Percentiles rank a stretch among this genome's conserved stretches.
Conservation (phyloP, 2,329 filamentous ascomycete species). For the Juglanconis oblonga region DNA sequence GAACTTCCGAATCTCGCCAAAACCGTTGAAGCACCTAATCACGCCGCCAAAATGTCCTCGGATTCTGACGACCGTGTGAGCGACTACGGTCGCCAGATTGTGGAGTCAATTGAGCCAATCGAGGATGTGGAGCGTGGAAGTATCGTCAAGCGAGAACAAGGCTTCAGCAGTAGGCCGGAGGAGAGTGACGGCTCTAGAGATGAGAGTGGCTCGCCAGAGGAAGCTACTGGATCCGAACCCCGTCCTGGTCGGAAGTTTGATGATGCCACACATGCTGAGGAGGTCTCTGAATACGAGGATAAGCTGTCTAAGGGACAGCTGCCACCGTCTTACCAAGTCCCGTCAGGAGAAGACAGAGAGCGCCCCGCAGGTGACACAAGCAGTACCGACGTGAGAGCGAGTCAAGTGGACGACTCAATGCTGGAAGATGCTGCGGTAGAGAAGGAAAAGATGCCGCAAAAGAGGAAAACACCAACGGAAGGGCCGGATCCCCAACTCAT, state of each 20-base stretch:
- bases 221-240: background rate
- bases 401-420: background rate
- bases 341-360: background rate
- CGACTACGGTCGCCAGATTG: slow-evolving; percentile 3
- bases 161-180: background rate
- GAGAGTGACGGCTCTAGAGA: background rate
- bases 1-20: background rate
- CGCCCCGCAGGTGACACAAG: background rate
- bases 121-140: background rate
- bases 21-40: background rate
- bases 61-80: slow-evolving; percentile 2
- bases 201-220: background rate
- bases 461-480: slow-evolving; percentile 7
- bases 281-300: background rate
- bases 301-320: background rate
- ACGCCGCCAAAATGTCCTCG: slow-evolving; percentile 1
- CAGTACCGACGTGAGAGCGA: background rate
- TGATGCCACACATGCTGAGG: background rate
- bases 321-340: slow-evolving; percentile 5
- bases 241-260: background rate
- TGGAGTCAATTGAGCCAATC: background rate
- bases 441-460: background rate
- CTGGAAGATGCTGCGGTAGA: background rate
- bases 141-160: background rate
- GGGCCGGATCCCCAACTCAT: background rate